Evolutionary conservation across 1,284 basidiomycete species (phyloP), one percentile per base, ranked within the genome.

Genomic region (Leccinum subrobustum): DNA sequence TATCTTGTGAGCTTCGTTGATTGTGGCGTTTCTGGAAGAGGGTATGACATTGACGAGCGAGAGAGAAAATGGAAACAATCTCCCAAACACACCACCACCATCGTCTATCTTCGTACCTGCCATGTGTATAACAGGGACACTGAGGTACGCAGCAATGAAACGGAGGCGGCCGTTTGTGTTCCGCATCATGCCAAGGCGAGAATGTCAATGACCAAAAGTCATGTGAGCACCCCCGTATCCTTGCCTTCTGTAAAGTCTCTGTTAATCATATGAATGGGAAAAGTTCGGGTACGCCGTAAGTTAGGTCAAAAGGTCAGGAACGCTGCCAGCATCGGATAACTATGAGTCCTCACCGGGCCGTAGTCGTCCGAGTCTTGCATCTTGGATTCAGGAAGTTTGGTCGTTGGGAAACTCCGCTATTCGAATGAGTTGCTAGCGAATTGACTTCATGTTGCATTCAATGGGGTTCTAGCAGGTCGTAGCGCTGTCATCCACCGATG

Each of bases 41-140:
- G 31, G 25, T 20, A 18, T 18, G 8, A 52, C 25, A 33, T 27
- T 33, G 39, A 47, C 16, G 42, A 44, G 20, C 29, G 42, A 48
- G 18, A 44, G n/a, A 23, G 44, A 35, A 44, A 60, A 33, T 6
- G 16, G 62, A 56, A 62, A 56, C 18, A 6, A 16, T 52, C 48
- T 35, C 57, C 18, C 50, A 29, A 18, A 37, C 53, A 59, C 33
- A 52, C n/a, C 47, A 33, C 33, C 25, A 47, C n/a, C 47, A 33
- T 27, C 14, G 11, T 60, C 50, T 39, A 63, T 35, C 47, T 64
- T 44, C 6, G 23, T 27, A 31, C 29, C 14, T 23, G 51, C n/a
- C 63, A 50, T 58, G 55, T 54, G 52, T n/a, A 44, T 4, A 23
- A 37, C 52, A 59, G 52, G 54, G 31, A 47, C 14, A 14, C 31